Evolutionary conservation across 495 filamentous ascomycete species (phyloP).

Genomic region (Neurospora sp.): DNA sequence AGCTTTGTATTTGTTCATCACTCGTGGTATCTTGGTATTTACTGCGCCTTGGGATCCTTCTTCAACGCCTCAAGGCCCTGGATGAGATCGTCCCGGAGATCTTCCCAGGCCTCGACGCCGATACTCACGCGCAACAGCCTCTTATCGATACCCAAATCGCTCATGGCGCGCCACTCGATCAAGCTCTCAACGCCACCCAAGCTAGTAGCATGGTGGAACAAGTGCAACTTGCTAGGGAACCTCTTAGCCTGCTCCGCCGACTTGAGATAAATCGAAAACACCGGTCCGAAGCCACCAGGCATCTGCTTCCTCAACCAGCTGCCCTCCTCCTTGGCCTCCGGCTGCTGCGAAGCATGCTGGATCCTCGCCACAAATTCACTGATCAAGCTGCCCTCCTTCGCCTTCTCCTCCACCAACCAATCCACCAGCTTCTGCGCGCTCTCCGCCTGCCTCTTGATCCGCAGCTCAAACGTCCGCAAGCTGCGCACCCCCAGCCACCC

Average conservation of each 20-base stretch:
- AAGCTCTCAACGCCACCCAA: conserved; percentile 89
- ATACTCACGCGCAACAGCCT: conserved; percentile 72
- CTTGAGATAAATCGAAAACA: conserved; percentile 67
- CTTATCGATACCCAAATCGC: conserved; percentile 61
- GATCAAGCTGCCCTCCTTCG: conserved; percentile 29
- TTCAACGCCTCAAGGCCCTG: conserved; percentile 53
- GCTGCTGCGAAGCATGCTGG: conserved; percentile 68
- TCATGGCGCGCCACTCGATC: conserved; percentile 86
- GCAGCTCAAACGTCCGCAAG: conserved; percentile 74
- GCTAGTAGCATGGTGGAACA: conserved; percentile 93
- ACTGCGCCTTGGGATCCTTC: conserved; percentile 17
- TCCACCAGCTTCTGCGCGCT: conserved; percentile 57
- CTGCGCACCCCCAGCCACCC: conserved; percentile 85
- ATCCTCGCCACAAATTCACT: conserved; percentile 48
- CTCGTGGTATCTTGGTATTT: background rate
- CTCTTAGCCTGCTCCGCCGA: conserved; percentile 48
- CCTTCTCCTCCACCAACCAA: conserved; percentile 50
- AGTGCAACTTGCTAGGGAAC: conserved; percentile 64
- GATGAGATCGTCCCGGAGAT: conserved; percentile 67
- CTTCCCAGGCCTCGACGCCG: conserved; percentile 80
- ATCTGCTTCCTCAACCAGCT: conserved; percentile 80
- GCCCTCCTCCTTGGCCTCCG: conserved; percentile 43
- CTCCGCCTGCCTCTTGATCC: conserved; percentile 62
- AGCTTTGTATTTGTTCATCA: background rate
- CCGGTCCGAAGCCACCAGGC: conserved; percentile 83